Evolutionary conservation across 768 basidiomycete genomes (phyloP), one percentile per base, ranked within the genome.

Genomic region (Boletus fagicola): DNA sequence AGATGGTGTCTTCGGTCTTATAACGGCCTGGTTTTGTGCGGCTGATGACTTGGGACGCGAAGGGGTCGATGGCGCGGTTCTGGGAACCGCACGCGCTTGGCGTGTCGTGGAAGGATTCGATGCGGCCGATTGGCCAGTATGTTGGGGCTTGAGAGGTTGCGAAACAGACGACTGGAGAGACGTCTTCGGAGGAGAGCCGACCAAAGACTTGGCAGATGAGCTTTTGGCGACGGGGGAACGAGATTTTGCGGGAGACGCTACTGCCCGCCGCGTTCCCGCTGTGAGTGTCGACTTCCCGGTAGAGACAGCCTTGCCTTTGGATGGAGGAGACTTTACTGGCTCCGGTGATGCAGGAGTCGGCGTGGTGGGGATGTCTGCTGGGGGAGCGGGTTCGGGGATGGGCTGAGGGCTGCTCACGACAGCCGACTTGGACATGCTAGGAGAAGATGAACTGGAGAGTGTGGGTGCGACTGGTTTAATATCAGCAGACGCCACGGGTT

Each of bases 1-100:
- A 6, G 83, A 81, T 3, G 86, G 84, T 0, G 85, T 86, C 72
- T 86, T 88, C 36, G 82, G 79, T 54, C 81, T 77, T 30, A 66
- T 9, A 24, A 56, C 49, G 44, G 62, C 28, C 4, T 59, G 59
- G 47, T 65, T 51, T 16, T 65, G 71, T 45, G 51, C 31, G 10
- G 57, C 51, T 9, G 76, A 72, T 16, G 77, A 73, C 65, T 77
- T 77, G 35, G 76, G 73, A 39, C 77, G 68, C 31, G 71, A 66
- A 10, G 72, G 71, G 1, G 71, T 72, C 30, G 63, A 59, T 20
- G 73, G 72, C 16, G 69, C 68, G 9, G 74, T 68, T 61, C 55
- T 69, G n/a, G 68, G 65, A 46, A 60, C 58, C 12, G 56, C 16
- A 12, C 67, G 71, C 18, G 62, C 31, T n/a, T 64, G 62, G 49